Percentiles rank a stretch among this genome's conserved stretches.
These are phyloP conservation scores for Leptographium radiaticola DNA, from an alignment of 2,329 filamentous ascomycete species.

Conservation along the genomic window DNA sequence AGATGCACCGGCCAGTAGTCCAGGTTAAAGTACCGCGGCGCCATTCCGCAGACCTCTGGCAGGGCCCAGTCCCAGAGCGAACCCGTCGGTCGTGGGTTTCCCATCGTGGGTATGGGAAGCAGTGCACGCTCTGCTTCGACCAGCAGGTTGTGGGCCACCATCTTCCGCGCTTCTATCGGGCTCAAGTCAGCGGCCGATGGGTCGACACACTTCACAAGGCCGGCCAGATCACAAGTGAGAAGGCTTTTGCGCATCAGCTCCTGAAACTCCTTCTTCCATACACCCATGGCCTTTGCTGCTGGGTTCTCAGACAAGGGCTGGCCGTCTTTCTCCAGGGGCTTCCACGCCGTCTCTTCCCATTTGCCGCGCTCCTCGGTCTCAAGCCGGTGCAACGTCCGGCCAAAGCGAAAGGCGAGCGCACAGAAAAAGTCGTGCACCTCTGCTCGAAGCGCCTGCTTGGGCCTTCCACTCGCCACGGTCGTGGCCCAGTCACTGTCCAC, in stretches of 20 bases:
- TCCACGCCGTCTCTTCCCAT: background rate
- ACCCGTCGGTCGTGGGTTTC: slow-evolving; percentile 9
- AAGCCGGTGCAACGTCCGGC: slow-evolving; percentile 14
- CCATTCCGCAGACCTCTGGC: slow-evolving; percentile 12
- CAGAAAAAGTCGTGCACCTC: slow-evolving; percentile 15
- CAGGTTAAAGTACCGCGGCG: slow-evolving; percentile 28
- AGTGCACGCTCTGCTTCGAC: slow-evolving; percentile 29
- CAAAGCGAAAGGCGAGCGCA: slow-evolving; percentile 16
- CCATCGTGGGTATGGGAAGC: slow-evolving; percentile 25
- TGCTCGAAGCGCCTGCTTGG: background rate
- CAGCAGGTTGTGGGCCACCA: slow-evolving; percentile 27
- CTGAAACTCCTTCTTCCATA: slow-evolving; percentile 6
- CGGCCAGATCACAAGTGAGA: slow-evolving; percentile 6
- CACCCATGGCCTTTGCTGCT: background rate
- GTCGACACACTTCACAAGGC: slow-evolving; percentile 21
- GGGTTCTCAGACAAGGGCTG: background rate
- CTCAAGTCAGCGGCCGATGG: slow-evolving; percentile 11
- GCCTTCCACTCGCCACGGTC: slow-evolving; percentile 3
- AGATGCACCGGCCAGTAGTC: slow-evolving; percentile 33
- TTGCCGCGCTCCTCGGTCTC: slow-evolving; percentile 1
- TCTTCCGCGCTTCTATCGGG: slow-evolving; percentile 11
- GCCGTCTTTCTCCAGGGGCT: background rate
- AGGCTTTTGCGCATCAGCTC: background rate
- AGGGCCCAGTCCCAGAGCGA: slow-evolving; percentile 24
- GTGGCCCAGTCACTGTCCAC: slow-evolving; percentile 10